These are phyloP conservation scores for Brassica carinata DNA, from an alignment of 345 rosid genomes.

Conservation along the genomic window DNA sequence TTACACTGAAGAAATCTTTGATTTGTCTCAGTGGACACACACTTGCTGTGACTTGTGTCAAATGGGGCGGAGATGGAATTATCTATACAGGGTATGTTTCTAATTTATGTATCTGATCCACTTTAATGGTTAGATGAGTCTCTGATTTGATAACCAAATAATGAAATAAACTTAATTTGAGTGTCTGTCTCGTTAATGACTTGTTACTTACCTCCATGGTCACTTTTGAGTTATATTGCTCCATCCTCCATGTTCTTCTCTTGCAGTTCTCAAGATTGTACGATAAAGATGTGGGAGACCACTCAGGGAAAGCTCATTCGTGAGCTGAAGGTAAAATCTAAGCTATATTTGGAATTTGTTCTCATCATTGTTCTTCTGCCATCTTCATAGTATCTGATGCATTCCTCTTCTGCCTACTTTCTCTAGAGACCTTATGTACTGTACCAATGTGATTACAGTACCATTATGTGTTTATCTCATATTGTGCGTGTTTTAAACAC, in stretches of 20 bases:
- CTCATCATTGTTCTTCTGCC: no score
- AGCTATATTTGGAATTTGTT: no score
- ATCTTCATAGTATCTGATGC: no score
- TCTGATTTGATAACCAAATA: background rate
- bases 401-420: background rate
- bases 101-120: background rate
- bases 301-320: no score
- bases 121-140: background rate
- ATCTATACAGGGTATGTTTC: conserved; percentile 81
- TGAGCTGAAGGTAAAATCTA: no score
- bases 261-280: conserved; percentile 88
- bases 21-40: conserved; percentile 88
- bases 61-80: conserved; percentile 96
- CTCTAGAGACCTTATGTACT: background rate
- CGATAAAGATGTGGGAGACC: conserved; percentile 83
- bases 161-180: background rate
- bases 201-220: background rate
- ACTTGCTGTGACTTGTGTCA: conserved; percentile 93
- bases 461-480: background rate
- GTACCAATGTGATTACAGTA: background rate
- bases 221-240: background rate
- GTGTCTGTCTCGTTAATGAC: background rate
- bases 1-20: conserved; percentile 62
- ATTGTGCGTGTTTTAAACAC: background rate
- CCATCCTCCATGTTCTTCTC: background rate